Percentiles rank a stretch among this genome's conserved stretches.
These are phyloP conservation scores for Hygrocybe coccinea DNA, from an alignment of 768 basidiomycete species.

Conservation along the genomic window DNA sequence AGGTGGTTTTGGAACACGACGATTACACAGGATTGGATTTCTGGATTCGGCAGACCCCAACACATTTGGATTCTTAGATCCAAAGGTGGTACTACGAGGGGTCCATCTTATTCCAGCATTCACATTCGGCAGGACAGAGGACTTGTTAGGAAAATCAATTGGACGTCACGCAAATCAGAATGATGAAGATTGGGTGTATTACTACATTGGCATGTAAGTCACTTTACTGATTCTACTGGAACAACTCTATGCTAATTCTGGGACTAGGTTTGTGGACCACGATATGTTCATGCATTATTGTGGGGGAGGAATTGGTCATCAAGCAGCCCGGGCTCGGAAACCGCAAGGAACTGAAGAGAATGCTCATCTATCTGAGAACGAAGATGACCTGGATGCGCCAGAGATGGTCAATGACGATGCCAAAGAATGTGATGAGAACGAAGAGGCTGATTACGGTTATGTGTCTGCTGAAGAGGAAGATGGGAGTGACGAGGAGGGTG, in stretches of 20 bases:
- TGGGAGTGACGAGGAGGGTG: not conserved
- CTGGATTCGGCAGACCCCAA: slow-evolving; percentile 4
- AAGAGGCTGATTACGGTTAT: not conserved
- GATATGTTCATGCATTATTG: slow-evolving; percentile 36
- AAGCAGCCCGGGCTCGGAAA: not conserved
- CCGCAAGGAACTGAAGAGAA: not conserved
- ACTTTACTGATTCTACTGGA: not conserved
- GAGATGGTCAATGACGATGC: not conserved
- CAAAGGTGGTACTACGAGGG: slow-evolving; percentile 13
- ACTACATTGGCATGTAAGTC: slow-evolving; percentile 36
- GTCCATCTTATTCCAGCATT: slow-evolving; percentile 18
- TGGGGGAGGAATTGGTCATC: slow-evolving; percentile 30
- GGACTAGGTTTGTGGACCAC: slow-evolving; percentile 34
- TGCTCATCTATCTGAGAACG: not conserved
- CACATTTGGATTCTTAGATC: slow-evolving; percentile 21
- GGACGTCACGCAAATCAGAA: not conserved
- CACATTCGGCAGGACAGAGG: not conserved
- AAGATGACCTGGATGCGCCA: not conserved
- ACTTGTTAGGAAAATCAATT: not conserved
- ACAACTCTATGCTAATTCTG: not conserved
- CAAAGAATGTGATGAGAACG: not conserved
- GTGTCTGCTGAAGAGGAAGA: slow-evolving; percentile 1
- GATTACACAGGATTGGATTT: slow-evolving; percentile 10
- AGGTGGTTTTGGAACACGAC: not conserved
- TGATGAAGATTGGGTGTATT: slow-evolving; percentile 26